Evolutionary conservation across 345 rosid genomes (phyloP), one percentile per base, ranked within the genome.

Genomic region (Aquilaria yunnanensis): DNA sequence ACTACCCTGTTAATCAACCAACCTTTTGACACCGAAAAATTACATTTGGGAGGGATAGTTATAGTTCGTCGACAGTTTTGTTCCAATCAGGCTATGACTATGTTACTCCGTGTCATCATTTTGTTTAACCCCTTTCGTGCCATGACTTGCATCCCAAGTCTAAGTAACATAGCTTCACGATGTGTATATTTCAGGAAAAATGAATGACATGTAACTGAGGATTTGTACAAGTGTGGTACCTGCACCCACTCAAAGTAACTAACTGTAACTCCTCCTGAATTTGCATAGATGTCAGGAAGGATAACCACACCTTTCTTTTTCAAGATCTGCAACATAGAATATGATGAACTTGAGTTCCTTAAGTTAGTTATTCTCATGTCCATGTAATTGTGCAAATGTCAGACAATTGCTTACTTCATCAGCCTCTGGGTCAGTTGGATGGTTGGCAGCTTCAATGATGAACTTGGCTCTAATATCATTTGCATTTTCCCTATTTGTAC

Each of bases 201-300:
- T 46, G 14, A 60, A 13, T 5, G 6, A 50, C 12, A 49, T 13
- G 23, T 10, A 43, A 48, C 4, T 8, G 12, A 64, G 13, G 43
- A 32, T 9, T 54, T 55, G 12, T 14, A 9, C 14, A 14, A 57
- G 14, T 41, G 32, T 12, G 34, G 32, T 84, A 89, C 98, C 96
- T 89, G 97, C 72, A 90, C 99, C 99, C 96, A 94, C 74, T 94
- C 99, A 33, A 94, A 94, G 91, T 94, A 88, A 67, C 97, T 94
- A 53, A 94, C 97, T 5, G 97, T 90, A 16, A 94, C 99, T 70
- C 99, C 97, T 61, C 97, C 97, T 0, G 99, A 88, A 78, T 94
- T 94, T 14, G 99, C 92, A 74, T 83, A 88, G 62, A 90, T 90
- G 70, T 90, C 99, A 41, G 99, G 99, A 32, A 94, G 97, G 66